phyloP scores from a whole-genome alignment of 208 protist genomes.

The Blastocrithidia nonstop region DNA sequence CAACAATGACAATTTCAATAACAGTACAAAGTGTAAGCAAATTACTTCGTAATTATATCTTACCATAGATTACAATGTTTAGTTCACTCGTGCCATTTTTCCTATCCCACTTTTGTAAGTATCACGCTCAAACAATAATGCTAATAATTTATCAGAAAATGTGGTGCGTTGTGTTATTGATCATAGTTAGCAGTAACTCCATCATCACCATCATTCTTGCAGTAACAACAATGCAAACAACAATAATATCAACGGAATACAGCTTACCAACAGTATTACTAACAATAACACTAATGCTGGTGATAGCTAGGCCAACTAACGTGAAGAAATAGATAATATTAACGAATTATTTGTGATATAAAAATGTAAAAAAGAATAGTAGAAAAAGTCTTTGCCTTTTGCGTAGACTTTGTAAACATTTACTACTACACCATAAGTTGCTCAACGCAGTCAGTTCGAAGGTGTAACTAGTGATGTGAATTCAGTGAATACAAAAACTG shows the following conservation, averaged over 20 bases:
- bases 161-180: background rate
- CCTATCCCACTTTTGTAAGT: constrained; percentile 33
- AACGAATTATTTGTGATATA: too few relatives aligned
- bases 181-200: background rate
- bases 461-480: background rate
- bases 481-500: background rate
- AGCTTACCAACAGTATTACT: too few relatives aligned
- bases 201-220: background rate
- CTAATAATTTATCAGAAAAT: background rate
- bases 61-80: constrained; percentile 73
- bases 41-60: constrained; percentile 42
- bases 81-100: constrained; percentile 78
- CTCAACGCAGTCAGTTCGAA: background rate
- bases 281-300: too few relatives aligned
- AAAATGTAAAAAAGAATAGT: too few relatives aligned
- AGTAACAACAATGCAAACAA: background rate
- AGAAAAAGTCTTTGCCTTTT: too few relatives aligned
- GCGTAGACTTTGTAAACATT: too few relatives aligned
- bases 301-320: too few relatives aligned
- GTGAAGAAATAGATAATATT: too few relatives aligned
- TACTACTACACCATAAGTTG: too few relatives aligned
- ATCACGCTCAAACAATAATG: background rate
- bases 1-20: constrained; percentile 4
- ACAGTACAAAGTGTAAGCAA: constrained; percentile 14
- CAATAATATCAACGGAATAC: too few relatives aligned